Conservation (phyloP, 305 asterid species). For the Fraxinus greggii region DNA sequence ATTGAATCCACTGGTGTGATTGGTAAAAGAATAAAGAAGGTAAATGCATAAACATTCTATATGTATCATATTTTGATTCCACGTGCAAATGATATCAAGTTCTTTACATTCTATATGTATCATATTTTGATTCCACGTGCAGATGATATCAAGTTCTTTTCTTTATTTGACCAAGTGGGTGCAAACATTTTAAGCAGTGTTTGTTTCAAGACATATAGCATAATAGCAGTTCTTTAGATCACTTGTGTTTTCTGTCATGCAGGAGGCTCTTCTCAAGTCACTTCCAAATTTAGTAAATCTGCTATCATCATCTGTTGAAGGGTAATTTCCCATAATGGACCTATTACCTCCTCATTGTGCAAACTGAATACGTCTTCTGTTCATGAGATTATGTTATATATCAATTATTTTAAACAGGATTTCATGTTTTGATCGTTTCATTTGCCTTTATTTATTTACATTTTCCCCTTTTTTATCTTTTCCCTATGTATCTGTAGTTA, state of each 20-base stretch:
- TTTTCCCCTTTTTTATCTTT: not conserved
- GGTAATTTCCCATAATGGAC: constrained; percentile 49
- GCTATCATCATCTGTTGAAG: constrained; percentile 60
- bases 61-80: not conserved
- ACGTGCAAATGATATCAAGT: not conserved
- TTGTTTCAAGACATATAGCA: constrained; percentile 18
- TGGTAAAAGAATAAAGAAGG: constrained; percentile 92
- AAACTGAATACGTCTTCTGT: not conserved
- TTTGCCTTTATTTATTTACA: not conserved
- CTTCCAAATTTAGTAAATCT: constrained; percentile 72
- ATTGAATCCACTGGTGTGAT: constrained; percentile 98
- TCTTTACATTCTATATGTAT: constrained; percentile 8
- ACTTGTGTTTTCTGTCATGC: constrained; percentile 33
- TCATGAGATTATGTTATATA: not conserved
- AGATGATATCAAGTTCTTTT: constrained; percentile 5
- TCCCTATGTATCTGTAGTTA: not conserved
- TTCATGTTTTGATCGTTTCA: constrained; percentile 10
- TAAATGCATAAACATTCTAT: constrained; percentile 17
- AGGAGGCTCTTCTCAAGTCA: constrained; percentile 92
- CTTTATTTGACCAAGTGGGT: constrained; percentile 8
- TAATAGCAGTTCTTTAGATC: not conserved
- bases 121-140: not conserved
- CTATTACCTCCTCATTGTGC: constrained; percentile 8
- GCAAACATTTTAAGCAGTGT: constrained; percentile 4
- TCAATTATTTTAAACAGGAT: constrained; percentile 14